phyloP scores from a whole-genome alignment of 371 early-diverging fungal genomes.

The Polyrhizophydium stewartii region DNA sequence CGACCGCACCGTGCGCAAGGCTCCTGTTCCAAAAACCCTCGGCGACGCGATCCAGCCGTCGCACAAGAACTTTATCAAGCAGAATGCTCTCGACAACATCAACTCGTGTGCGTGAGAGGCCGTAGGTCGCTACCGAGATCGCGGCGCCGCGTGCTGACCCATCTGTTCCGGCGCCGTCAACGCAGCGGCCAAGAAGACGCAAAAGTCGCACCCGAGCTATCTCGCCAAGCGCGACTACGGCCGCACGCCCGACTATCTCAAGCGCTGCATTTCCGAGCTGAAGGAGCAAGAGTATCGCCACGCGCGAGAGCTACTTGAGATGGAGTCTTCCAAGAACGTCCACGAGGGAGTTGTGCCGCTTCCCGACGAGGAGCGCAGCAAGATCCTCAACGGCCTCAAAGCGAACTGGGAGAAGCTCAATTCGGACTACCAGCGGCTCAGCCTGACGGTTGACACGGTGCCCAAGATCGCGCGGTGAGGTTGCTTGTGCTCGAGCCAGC shows the following conservation, averaged over 20 bases:
- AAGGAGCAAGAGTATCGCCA: slow-evolving; percentile 7
- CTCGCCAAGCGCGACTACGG: slow-evolving; percentile 43
- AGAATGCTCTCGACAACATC: slow-evolving; percentile 45
- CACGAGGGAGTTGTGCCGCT: slow-evolving; percentile 26
- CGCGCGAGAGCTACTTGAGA: slow-evolving; percentile 8
- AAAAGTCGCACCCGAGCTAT: slow-evolving; percentile 18
- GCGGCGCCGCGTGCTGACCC: no score
- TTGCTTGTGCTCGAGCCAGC: no score
- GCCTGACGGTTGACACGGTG: slow-evolving; percentile 50
- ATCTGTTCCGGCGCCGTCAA: neutral
- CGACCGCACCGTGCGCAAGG: slow-evolving; percentile 42
- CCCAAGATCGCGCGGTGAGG: slow-evolving; percentile 50
- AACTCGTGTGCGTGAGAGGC: slow-evolving; percentile 47
- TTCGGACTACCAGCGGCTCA: slow-evolving; percentile 44
- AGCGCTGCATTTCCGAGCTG: slow-evolving; percentile 14
- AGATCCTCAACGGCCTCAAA: slow-evolving; percentile 41
- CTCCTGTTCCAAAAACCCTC: slow-evolving; percentile 33
- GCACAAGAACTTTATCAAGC: slow-evolving; percentile 42
- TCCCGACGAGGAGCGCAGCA: slow-evolving; percentile 43
- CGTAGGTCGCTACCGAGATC: no score
- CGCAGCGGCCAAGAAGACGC: slow-evolving; percentile 30
- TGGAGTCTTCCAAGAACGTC: neutral
- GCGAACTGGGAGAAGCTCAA: slow-evolving; percentile 47
- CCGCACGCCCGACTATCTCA: slow-evolving; percentile 33
- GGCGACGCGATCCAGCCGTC: slow-evolving; percentile 17